Conservation (phyloP, 164 flowering plant species). For the Nymphaea thermarum region DNA sequence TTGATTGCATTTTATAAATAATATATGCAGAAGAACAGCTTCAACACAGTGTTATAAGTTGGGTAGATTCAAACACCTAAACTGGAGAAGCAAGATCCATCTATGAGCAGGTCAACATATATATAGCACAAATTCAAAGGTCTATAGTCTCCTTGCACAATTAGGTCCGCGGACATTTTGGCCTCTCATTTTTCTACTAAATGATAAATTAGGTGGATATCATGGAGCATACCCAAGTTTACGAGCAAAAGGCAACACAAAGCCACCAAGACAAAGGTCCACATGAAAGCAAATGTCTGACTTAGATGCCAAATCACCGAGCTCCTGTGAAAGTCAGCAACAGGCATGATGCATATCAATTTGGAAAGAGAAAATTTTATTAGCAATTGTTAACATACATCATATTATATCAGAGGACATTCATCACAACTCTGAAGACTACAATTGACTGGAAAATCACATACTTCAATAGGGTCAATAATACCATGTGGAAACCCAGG, state of each 20-base stretch:
- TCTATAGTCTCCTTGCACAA: too few relatives aligned
- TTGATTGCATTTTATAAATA: too few relatives aligned
- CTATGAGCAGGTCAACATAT: too few relatives aligned
- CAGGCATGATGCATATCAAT: not conserved
- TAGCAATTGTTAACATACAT: not conserved
- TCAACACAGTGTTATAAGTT: too few relatives aligned
- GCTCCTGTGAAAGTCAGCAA: constrained; percentile 44
- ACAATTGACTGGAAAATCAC: constrained; percentile 2
- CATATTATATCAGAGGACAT: not conserved
- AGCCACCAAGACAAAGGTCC: constrained; percentile 98
- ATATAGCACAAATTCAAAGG: too few relatives aligned
- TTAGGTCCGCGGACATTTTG: too few relatives aligned
- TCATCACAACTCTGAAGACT: not conserved
- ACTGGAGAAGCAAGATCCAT: too few relatives aligned
- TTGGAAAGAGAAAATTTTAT: not conserved
- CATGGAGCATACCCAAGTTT: constrained; percentile 62
- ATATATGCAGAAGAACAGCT: too few relatives aligned
- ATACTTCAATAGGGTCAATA: constrained; percentile 90
- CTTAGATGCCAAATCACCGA: constrained; percentile 73
- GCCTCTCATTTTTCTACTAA: too few relatives aligned
- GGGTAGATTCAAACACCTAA: too few relatives aligned
- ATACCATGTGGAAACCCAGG: constrained; percentile 99
- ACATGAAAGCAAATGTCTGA: constrained; percentile 82
- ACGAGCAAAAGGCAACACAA: constrained; percentile 93
- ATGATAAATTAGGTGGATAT: too few relatives aligned